Percentiles rank a stretch among this genome's conserved stretches.
phyloP scores from a whole-genome alignment of 257 asterid genomes.

The Scutellaria barbata region DNA sequence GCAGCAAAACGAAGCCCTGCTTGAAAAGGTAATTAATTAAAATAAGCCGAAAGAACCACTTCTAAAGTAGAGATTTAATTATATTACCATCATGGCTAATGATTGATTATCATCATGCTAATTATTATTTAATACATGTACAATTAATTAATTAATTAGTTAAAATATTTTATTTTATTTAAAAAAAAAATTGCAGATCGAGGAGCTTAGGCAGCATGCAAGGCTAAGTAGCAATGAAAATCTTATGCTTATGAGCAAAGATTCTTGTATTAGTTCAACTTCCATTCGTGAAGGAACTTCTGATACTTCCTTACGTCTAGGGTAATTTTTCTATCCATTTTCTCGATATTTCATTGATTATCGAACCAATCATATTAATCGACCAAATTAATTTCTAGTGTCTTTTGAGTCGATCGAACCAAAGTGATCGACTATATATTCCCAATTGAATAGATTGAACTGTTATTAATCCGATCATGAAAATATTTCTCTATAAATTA shows the following conservation, averaged over 20 bases:
- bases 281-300: slow-evolving; percentile 45
- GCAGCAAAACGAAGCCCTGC: slow-evolving; percentile 61
- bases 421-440: no score
- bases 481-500: no score
- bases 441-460: no score
- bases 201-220: slow-evolving; percentile 53
- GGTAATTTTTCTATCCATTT: slow-evolving; percentile 40
- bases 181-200: slow-evolving; percentile 46
- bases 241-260: slow-evolving; percentile 38
- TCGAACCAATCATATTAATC: no score
- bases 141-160: neutral
- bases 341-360: no score
- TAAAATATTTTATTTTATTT: neutral
- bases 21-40: slow-evolving; percentile 53
- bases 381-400: no score
- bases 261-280: slow-evolving; percentile 44
- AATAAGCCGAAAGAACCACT: neutral
- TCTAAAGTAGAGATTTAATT: slow-evolving; percentile 6
- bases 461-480: no score
- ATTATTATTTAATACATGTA: neutral
- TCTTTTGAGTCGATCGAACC: no score
- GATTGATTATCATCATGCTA: slow-evolving; percentile 17
- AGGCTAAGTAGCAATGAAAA: slow-evolving; percentile 39
- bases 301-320: slow-evolving; percentile 63
- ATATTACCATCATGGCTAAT: slow-evolving; percentile 21